Evolutionary conservation across 352 stramenopile species (phyloP).

Genomic region (Globisporangium megalacanthum): DNA sequence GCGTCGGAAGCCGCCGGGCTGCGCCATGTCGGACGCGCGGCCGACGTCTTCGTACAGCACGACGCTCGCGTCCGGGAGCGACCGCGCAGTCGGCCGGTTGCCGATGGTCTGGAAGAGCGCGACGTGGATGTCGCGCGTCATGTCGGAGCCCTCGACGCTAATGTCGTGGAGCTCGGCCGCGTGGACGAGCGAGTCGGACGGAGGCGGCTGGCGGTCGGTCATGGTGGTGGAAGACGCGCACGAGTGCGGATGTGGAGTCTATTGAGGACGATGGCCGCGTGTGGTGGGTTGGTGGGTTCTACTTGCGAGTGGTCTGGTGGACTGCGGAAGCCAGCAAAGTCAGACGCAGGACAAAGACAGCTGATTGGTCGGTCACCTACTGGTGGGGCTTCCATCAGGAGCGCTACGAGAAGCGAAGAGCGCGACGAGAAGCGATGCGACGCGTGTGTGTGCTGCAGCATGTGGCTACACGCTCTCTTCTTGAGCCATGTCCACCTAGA

Average conservation of each 20-base stretch:
- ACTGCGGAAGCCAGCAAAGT: too few relatives aligned
- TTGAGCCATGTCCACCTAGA: too few relatives aligned
- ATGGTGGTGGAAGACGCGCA: not conserved
- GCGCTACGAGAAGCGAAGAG: too few relatives aligned
- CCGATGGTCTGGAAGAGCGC: conserved; percentile 48
- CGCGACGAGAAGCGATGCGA: too few relatives aligned
- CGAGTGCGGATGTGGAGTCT: not conserved
- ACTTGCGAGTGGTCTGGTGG: too few relatives aligned
- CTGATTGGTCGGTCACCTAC: too few relatives aligned
- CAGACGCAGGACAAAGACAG: too few relatives aligned
- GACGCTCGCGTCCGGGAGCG: conserved; percentile 46
- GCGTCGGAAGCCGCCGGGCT: conserved; percentile 46
- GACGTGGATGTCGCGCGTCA: conserved; percentile 66
- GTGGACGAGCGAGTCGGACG: conserved; percentile 6
- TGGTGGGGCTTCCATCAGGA: too few relatives aligned
- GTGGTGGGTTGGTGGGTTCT: too few relatives aligned
- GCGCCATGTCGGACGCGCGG: conserved; percentile 48
- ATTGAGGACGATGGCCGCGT: too few relatives aligned
- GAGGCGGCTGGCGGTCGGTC: conserved; percentile 1
- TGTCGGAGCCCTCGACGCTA: conserved; percentile 50
- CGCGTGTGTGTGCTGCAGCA: too few relatives aligned
- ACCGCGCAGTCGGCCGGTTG: conserved; percentile 31
- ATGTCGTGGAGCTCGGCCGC: conserved; percentile 44
- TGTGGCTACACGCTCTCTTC: too few relatives aligned
- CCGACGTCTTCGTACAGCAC: conserved; percentile 54